Percentiles rank a stretch among this genome's conserved stretches.
phyloP scores from a whole-genome alignment of 176 grass and related monocot genomes.

The Dendrocalamus sinicus region DNA sequence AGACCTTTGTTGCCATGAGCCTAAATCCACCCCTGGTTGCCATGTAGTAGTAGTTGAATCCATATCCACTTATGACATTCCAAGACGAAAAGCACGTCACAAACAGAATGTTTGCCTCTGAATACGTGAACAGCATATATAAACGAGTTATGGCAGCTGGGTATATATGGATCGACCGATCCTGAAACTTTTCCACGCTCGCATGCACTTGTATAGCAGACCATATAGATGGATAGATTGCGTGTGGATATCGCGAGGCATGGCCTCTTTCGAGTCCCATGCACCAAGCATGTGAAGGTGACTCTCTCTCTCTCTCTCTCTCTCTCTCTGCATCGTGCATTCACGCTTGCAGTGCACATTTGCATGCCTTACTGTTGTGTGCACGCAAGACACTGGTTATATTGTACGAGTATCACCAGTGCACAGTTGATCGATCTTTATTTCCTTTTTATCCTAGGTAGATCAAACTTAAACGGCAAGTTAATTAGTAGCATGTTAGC shows the following conservation, averaged over 20 bases:
- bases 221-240: background rate
- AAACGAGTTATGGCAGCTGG: too few species aligned
- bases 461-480: background rate
- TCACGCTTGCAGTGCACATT: background rate
- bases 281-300: background rate
- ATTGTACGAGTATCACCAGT: too few species aligned
- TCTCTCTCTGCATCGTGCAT: background rate
- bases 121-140: too few species aligned
- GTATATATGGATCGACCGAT: background rate
- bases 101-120: too few species aligned
- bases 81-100: too few species aligned
- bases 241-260: background rate
- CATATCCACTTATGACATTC: background rate
- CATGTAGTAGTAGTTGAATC: background rate
- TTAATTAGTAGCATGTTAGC: too few species aligned
- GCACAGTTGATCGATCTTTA: background rate
- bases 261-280: background rate
- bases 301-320: background rate
- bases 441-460: background rate
- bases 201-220: background rate
- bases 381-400: too few species aligned
- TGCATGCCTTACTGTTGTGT: background rate
- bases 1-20: too few species aligned
- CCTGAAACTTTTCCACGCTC: background rate
- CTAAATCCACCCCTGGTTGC: too few species aligned